Evolutionary conservation across 1,284 basidiomycete species (phyloP).

Genomic region (Sporisorium exsertum): DNA sequence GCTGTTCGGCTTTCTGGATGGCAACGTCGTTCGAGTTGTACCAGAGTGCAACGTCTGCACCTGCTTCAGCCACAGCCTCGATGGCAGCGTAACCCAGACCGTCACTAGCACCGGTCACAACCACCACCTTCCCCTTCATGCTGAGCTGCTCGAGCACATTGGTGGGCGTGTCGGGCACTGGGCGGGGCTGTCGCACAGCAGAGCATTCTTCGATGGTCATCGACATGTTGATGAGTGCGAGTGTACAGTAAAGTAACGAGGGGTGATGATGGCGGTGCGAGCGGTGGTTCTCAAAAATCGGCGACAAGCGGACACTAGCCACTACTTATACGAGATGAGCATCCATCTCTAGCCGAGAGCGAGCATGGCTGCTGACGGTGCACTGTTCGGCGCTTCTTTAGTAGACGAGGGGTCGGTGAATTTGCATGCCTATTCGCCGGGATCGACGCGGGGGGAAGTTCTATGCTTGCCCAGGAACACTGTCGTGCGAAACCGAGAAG

Average conservation of each 20-base stretch:
- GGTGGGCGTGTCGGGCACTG: constrained; percentile 46
- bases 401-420: background rate
- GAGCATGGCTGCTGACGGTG: background rate
- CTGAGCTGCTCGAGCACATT: constrained; percentile 56
- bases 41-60: constrained; percentile 63
- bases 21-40: constrained; percentile 65
- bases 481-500: too few relatives aligned
- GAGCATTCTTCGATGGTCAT: constrained; percentile 56
- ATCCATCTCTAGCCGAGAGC: background rate
- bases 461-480: too few relatives aligned
- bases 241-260: too few relatives aligned
- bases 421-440: background rate
- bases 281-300: background rate
- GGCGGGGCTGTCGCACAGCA: constrained; percentile 39
- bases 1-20: constrained; percentile 54
- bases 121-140: constrained; percentile 66
- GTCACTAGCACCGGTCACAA: constrained; percentile 64
- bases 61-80: constrained; percentile 67
- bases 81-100: constrained; percentile 68
- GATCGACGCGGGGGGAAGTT: background rate
- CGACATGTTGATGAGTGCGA: constrained; percentile 38
- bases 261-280: background rate
- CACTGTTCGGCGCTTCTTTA: too few relatives aligned
- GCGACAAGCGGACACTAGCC: background rate
- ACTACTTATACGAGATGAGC: background rate